Evolutionary conservation across 176 grass and related monocot species (phyloP).

Genomic region (Bothriochloa decipiens): DNA sequence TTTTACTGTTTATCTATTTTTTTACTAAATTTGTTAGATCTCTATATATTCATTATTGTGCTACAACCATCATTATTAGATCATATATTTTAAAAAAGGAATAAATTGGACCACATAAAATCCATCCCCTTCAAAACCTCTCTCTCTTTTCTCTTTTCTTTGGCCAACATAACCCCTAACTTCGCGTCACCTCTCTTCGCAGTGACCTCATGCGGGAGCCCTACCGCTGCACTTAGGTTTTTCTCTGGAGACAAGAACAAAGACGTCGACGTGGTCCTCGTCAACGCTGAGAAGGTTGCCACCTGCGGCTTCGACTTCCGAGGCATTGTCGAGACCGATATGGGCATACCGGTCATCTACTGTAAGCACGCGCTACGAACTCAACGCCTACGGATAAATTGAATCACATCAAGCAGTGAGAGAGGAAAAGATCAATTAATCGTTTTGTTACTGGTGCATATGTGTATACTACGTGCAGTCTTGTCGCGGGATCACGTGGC

Average conservation of each 20-base stretch:
- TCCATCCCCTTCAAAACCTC: neutral
- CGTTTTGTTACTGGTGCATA: neutral
- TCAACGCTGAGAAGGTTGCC: slow-evolving; percentile 10
- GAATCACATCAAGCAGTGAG: neutral
- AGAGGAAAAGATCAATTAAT: too few relatives aligned
- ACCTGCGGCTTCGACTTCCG: slow-evolving; percentile 30
- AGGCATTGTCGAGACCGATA: slow-evolving; percentile 11
- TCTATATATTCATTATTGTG: too few relatives aligned
- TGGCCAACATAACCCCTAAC: neutral
- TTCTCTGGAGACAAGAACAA: neutral
- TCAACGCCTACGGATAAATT: too few relatives aligned
- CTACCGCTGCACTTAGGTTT: neutral
- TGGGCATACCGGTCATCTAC: slow-evolving; percentile 36
- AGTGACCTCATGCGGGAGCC: slow-evolving; percentile 8
- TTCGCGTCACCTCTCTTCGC: neutral
- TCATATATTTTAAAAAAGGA: too few relatives aligned
- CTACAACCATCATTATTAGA: too few relatives aligned
- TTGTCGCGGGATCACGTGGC: neutral
- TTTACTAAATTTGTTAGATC: too few relatives aligned
- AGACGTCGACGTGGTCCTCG: neutral
- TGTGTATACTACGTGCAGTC: neutral
- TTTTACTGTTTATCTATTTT: too few relatives aligned
- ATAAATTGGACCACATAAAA: too few relatives aligned
- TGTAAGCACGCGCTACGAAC: neutral
- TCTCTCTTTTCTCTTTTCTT: neutral